Percentiles rank a stretch among this genome's conserved stretches.
Evolutionary conservation across 139 green algal genomes (phyloP).

Genomic region (Astrephomene gubernaculifera): DNA sequence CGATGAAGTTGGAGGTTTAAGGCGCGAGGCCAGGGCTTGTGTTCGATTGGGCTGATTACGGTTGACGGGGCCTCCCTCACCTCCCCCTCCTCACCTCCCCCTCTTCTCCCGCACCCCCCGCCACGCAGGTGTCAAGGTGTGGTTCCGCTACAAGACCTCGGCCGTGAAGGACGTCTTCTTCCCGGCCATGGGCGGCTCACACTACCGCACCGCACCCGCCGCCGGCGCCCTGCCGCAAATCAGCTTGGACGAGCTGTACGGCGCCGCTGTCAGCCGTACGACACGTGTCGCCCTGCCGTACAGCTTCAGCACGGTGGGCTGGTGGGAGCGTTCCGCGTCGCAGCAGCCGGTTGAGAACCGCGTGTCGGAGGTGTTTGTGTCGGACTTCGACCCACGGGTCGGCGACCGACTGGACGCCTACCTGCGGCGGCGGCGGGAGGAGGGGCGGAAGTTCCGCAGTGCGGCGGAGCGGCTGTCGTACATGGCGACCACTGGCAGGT

Average conservation of each 20-base stretch:
- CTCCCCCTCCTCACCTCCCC: too few species aligned
- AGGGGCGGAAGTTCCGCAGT: not conserved
- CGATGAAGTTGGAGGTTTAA: too few species aligned
- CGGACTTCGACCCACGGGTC: conserved; percentile 10
- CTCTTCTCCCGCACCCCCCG: too few species aligned
- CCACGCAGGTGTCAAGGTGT: conserved; percentile 58
- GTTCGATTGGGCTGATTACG: too few species aligned
- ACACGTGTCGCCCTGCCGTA: conserved; percentile 24
- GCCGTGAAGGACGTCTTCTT: conserved; percentile 45
- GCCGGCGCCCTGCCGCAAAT: not conserved
- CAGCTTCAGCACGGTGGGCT: conserved; percentile 14
- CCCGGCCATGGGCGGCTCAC: conserved; percentile 4
- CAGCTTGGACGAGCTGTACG: conserved; percentile 8
- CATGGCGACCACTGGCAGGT: conserved; percentile 28
- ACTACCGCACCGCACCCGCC: not conserved
- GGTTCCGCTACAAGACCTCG: conserved; percentile 41
- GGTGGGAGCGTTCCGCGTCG: not conserved
- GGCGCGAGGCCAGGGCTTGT: too few species aligned
- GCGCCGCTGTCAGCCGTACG: not conserved
- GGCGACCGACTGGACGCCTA: conserved; percentile 6
- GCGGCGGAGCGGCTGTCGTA: not conserved
- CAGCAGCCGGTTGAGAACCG: not conserved
- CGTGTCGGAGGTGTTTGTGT: conserved; percentile 4
- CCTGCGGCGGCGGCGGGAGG: conserved; percentile 11
- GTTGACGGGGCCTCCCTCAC: too few species aligned